These are phyloP conservation scores for Pseudevernia furfuracea DNA, from an alignment of 495 filamentous ascomycete species.

Conservation along the genomic window DNA sequence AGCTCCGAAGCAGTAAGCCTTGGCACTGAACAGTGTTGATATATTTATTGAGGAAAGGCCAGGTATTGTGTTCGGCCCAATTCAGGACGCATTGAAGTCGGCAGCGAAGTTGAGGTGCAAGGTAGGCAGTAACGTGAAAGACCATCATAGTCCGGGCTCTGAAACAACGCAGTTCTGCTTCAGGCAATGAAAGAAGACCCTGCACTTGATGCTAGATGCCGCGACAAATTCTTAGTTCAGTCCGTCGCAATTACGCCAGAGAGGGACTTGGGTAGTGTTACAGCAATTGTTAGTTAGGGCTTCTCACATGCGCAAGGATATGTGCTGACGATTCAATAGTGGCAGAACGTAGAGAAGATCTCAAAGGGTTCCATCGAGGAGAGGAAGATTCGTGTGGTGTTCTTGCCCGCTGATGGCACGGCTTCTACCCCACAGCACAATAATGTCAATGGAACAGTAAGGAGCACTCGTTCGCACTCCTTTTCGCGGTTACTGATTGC, in stretches of 20 bases:
- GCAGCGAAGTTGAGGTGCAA: conserved; percentile 82
- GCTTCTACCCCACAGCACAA: conserved; percentile 35
- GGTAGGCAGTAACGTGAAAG: conserved; percentile 46
- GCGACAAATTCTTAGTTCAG: conserved; percentile 98
- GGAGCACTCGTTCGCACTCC: conserved; percentile 16
- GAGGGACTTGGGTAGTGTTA: conserved; percentile 71
- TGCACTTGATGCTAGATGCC: conserved; percentile 73
- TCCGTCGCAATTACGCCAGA: conserved; percentile 78
- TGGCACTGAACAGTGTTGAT: conserved; percentile 11
- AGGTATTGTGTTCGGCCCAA: conserved; percentile 98
- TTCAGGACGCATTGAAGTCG: conserved; percentile 86
- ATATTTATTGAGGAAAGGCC: conserved; percentile 28
- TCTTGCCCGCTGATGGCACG: conserved; percentile 54
- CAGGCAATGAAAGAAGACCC: conserved; percentile 98
- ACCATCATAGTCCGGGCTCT: conserved; percentile 5
- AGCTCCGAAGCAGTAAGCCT: conserved; percentile 90
- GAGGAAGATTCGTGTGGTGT: conserved; percentile 92
- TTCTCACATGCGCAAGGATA: background rate
- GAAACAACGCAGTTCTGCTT: conserved; percentile 60
- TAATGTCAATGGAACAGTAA: conserved; percentile 42
- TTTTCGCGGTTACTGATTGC: background rate
- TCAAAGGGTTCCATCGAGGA: conserved; percentile 73
- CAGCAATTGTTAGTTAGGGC: conserved; percentile 58
- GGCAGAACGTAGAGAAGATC: conserved; percentile 68
- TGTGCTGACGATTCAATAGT: conserved; percentile 44